Evolutionary conservation across 1,284 basidiomycete genomes (phyloP), one percentile per base, ranked within the genome.

Genomic region (Ustilago lituana): DNA sequence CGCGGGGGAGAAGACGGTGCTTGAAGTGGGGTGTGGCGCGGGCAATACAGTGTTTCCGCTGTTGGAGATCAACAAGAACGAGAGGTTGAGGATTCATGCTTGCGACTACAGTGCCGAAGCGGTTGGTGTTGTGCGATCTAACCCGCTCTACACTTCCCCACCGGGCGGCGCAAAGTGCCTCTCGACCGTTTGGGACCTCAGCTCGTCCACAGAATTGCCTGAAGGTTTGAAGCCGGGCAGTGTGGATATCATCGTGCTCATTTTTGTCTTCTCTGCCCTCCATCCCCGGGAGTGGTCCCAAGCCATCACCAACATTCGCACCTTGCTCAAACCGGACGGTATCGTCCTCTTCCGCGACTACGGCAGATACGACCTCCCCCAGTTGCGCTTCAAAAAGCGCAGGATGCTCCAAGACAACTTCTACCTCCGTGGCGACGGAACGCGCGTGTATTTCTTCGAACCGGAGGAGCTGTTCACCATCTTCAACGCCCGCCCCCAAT

Each of bases 11-110:
- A 74, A 41, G 45, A 63, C 57, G 17, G 67, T 82, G 17, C 40
- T 82, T 11, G 80, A 82, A 27, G 74, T 82, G 0, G 80, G 80
- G 2, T 82, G 80, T 54, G 80, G 80, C 0, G 80, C 93, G 15
- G 96, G 96, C 23, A 97, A 96, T 80, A 91, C 94, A 2, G 88
- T 94, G 0, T 98, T 96, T 76, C 96, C 96, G 0, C 84, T 97
- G 2, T 84, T 97, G 12, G 85, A 88, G 40, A 84, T 88, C 36
- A 98, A 97, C 81, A 83, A 88, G 78, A 99, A 99, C 81, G 88
- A 91, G 0, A 81, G 87, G 0, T 86, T 98, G 19, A 81, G 85
- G 90, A 32, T 85, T 11, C 87, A 88, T 48, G 94, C 94, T 0
- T 95, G 91, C 72, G 96, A 99, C 83, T 99, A 96, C 81, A 91